Evolutionary conservation across 805 yeast species (phyloP), one percentile per base, ranked within the genome.

Genomic region (Starmerella potacharoeniae): DNA sequence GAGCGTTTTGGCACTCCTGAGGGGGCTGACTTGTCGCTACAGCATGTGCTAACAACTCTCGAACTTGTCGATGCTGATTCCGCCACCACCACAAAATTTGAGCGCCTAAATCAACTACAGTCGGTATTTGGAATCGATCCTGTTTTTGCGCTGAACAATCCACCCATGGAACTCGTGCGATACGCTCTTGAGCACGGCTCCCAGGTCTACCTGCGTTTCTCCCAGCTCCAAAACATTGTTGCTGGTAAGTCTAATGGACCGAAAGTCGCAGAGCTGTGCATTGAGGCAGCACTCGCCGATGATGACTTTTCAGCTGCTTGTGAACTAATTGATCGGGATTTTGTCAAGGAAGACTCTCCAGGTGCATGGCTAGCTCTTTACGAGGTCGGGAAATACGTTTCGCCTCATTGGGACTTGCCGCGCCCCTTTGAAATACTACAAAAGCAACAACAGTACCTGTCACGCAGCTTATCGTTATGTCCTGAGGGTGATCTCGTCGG

Each of bases 361-460:
- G 47, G 64, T 14, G 65, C 71, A 7, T 88, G 96, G 95, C 73
- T 81, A 30, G 79, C 86, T 0, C 79, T 84, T 58, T 83, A 82
- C 62, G 95, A 86, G 62, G 81, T 84, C 3, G 85, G 86, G 3
- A 83, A 84, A 67, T 77, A 66, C 66, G 63, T 69, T 35, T 73
- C 79, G 17, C 77, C 79, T 7, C 67, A 67, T 29, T 73, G 79
- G 79, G 61, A 69, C 31, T 71, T 68, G 49, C 58, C 60, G 62
- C 54, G 81, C 73, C 52, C 78, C 73, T 60, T 55, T 73, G 6
- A 71, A 75, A 22, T 74, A 9, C 56, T 82, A 29, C 62, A 69
- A 28, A 68, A 74, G 48, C 91, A 87, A 66, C 65, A 81, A 62
- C 73, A 73, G 14, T 67, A 86, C 1, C 67, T 84, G 10, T 72